A percentile compares a stretch with the other conserved stretches of the same genome.
These are phyloP conservation scores for Vigna reflexopilosa DNA, from an alignment of 306 rosid genomes.

Conservation along the genomic window DNA sequence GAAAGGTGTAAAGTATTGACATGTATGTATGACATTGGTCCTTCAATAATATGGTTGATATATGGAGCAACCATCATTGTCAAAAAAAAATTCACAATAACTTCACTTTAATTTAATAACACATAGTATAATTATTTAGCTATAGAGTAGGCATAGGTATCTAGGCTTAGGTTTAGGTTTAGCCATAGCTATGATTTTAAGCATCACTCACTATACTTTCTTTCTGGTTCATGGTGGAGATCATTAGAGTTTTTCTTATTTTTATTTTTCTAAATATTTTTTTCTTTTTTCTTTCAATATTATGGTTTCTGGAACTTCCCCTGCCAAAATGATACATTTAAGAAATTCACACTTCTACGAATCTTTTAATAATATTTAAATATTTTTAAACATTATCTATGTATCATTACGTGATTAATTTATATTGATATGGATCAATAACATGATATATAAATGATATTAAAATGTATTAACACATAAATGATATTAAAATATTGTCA, in stretches of 20 bases:
- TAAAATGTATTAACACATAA: no score
- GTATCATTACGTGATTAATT: no score
- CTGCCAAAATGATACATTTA: background rate
- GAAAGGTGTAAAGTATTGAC: background rate
- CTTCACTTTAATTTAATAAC: slow-evolving; percentile 9
- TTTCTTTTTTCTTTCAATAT: slow-evolving; percentile 10
- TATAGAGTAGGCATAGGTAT: slow-evolving; percentile 8
- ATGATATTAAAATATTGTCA: no score
- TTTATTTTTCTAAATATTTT: slow-evolving; percentile 9
- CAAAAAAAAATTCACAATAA: background rate
- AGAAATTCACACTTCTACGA: background rate
- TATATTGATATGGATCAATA: accelerated
- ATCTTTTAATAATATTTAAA: no score
- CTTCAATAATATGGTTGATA: slow-evolving; percentile 1
- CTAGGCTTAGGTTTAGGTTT: slow-evolving; percentile 18
- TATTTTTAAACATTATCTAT: no score
- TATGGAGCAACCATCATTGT: slow-evolving; percentile 6
- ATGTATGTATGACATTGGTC: background rate
- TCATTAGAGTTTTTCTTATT: background rate
- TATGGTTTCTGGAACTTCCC: background rate
- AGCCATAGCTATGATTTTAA: slow-evolving; percentile 35
- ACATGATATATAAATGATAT: no score
- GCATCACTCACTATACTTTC: slow-evolving; percentile 24
- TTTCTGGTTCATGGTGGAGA: slow-evolving; percentile 30
- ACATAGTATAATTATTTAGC: slow-evolving; percentile 10